Base-by-base conservation (phyloP, 768 basidiomycete genomes). In the Boletellus ananiceps region DNA sequence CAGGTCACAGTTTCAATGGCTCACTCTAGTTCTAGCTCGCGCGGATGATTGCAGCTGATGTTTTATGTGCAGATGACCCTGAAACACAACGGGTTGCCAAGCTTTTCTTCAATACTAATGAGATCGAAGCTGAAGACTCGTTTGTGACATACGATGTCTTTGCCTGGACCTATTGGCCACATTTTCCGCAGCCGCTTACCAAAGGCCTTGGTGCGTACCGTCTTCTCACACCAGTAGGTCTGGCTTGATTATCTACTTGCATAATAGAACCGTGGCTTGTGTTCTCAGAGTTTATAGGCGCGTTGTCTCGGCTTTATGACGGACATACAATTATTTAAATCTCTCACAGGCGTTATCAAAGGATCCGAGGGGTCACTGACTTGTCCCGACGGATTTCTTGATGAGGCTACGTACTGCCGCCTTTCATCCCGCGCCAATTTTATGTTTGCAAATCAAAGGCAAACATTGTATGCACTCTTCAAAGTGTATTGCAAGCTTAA, bases 211-310 rank as follows among this genome's bases (percentile, higher is more conserved):
- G 86, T 84, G 37, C 25, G 51, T 43, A 66, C 19, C 34, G 5
- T 3, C 49, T 29, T n/a, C 33, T 25, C 13, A 16, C 39, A 1
- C 29, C 11, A 5, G 31, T 8, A 12, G 12, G n/a, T 6, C n/a
- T 3, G 29, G 21, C 41, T 40, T 40, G 16, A 44, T 27, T 0
- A 19, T 8, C 42, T 44, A 18, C 43, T 15, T 25, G 23, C 9
- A 13, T 46, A 3, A 40, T 44, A 88, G 86, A 83, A 60, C 74
- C 84, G 2, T 70, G 77, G 12, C 65, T 83, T 4, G 82, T 84
- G 0, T 88, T 78, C 57, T 79, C 76, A 33, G 83, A 88, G 57
- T 65, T 88, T 21, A 73, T 87, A 50, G 85, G 84, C 79, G 46
- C n/a, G 69, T 57, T 8, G 9, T 32, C 31, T 31, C 23, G n/a